Percentiles rank a stretch among this genome's conserved stretches.
These are phyloP conservation scores for Canavalia gladiata DNA, from an alignment of 306 rosid genomes.

Conservation along the genomic window DNA sequence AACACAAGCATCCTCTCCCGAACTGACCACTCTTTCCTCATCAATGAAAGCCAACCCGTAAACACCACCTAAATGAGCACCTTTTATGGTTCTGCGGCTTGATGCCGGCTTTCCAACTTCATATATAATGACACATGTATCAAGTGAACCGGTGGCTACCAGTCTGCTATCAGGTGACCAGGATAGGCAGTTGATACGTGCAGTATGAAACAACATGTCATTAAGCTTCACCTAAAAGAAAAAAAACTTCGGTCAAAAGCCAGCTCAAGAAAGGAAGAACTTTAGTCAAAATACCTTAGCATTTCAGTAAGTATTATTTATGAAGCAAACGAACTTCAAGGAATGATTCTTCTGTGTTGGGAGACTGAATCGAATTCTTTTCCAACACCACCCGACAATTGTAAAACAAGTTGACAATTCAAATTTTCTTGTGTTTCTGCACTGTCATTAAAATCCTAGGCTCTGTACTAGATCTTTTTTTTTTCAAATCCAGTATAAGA, in stretches of 20 bases:
- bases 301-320: conserved; percentile 27
- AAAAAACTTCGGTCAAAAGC: conserved; percentile 36
- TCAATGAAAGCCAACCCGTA: conserved; percentile 84
- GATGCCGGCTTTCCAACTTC: conserved; percentile 92
- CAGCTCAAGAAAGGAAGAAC: conserved; percentile 39
- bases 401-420: conserved; percentile 2
- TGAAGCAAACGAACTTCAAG: not conserved
- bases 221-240: conserved; percentile 85
- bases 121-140: conserved; percentile 83
- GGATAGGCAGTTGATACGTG: conserved; percentile 90
- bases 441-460: not conserved
- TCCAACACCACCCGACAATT: not conserved
- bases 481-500: not conserved
- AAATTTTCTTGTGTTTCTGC: conserved; percentile 21
- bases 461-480: not conserved
- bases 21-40: conserved; percentile 71
- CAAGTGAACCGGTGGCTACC: conserved; percentile 96
- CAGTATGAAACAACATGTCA: conserved; percentile 90
- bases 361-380: not conserved
- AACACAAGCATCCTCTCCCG: conserved; percentile 94
- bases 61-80: conserved; percentile 96
- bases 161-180: conserved; percentile 94
- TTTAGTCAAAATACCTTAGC: not conserved
- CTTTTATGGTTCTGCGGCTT: conserved; percentile 82
- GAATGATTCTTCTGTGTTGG: conserved; percentile 1